A percentile compares a stretch with the other conserved stretches of the same genome.
phyloP scores from a whole-genome alignment of 768 basidiomycete species.

The Pisolithus sp. region DNA sequence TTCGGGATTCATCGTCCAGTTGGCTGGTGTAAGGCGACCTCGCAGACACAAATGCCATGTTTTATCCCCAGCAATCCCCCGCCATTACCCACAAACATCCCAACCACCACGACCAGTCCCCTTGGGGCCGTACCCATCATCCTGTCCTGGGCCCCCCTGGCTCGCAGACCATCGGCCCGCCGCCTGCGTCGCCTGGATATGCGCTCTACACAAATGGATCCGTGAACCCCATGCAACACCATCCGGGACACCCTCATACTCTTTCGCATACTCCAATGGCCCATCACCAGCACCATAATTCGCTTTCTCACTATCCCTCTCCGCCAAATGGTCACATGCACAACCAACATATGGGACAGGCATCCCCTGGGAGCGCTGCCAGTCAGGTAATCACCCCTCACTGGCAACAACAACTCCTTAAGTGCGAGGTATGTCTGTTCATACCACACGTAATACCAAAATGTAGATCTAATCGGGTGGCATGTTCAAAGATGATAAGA shows the following conservation, averaged over 20 bases:
- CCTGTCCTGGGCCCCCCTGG: constrained; percentile 43
- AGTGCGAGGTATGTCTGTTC: constrained; percentile 71
- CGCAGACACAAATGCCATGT: constrained; percentile 51
- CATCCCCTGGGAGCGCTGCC: constrained; percentile 47
- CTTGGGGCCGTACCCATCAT: constrained; percentile 63
- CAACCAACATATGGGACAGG: constrained; percentile 51
- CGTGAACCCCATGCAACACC: constrained; percentile 55
- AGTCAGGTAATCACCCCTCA: constrained; percentile 71
- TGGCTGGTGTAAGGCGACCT: constrained; percentile 5
- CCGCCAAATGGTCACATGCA: constrained; percentile 67
- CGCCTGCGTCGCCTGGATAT: constrained; percentile 69
- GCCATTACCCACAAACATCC: constrained; percentile 72
- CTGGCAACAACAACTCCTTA: constrained; percentile 91
- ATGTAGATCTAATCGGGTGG: constrained; percentile 14
- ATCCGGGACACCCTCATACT: constrained; percentile 50
- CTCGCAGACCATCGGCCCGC: constrained; percentile 46
- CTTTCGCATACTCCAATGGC: constrained; percentile 43
- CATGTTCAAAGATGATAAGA: constrained; percentile 61
- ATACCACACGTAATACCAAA: constrained; percentile 13
- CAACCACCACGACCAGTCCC: constrained; percentile 67
- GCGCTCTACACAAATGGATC: constrained; percentile 69
- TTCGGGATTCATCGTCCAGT: background rate
- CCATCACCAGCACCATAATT: constrained; percentile 77
- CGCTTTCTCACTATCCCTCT: constrained; percentile 70
- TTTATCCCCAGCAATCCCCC: constrained; percentile 80